Base-by-base conservation (phyloP, 768 basidiomycete genomes). In the Mycena amicta region DNA sequence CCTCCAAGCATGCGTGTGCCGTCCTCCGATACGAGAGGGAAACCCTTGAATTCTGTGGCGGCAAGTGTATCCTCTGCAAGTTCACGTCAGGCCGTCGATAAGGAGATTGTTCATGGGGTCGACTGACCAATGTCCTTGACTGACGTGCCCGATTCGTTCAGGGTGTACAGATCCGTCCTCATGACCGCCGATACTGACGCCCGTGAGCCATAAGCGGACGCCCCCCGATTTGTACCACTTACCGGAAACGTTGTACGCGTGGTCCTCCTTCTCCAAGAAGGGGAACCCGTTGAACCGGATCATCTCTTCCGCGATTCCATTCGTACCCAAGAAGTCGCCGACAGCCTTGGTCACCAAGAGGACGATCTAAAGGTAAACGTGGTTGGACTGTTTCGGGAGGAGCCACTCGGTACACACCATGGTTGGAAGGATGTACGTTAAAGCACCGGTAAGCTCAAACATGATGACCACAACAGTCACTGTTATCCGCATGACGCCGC, bases 391-490 rank as follows among this genome's bases (percentile, higher is more conserved):
- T 45, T 16, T 22, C 22, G 22, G 40, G 26, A 28, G 39, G 41
- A 20, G 37, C 26, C 18, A 45, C 50, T 46, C 59, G 27, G 51
- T 23, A 49, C 82, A 65, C 63, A 95, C 96, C 97, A 99, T 99
- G 15, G 94, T 95, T 5, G 97, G 97, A 26, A 99, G 75, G 64
- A 98, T 95, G 69, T 99, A 98, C 20, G 94, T 98, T 67, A 98
- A 72, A 5, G 97, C 96, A 13, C 97, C 97, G 3, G 97, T 99
- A 20, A 99, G 80, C 68, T 98, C 96, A 71, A 98, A 98, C 95
- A 99, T 98, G 73, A 99, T 95, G 31, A 98, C 97, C 6, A 98
- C 97, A 4, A 99, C 95, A 0, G 95, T 93, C 26, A 98, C 94
- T 0, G 97, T 99, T 57, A 98, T 92, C 65, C 95, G 84, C 84